Evolutionary conservation across 305 asterid species (phyloP).

Genomic region (Andrographis paniculata): DNA sequence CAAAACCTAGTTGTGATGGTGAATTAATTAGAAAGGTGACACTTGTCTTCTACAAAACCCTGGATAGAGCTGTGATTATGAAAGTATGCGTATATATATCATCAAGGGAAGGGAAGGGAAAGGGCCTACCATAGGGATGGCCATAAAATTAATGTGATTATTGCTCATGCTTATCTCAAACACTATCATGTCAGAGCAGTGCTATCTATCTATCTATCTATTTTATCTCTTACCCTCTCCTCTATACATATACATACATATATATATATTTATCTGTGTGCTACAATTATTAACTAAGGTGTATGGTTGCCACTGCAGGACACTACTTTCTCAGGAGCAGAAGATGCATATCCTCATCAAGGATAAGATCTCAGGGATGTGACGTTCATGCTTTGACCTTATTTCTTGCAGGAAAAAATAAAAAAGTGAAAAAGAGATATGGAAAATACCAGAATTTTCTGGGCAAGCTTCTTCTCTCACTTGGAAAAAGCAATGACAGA

Average conservation of each 20-base stretch:
- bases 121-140: constrained; percentile 21
- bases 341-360: constrained; percentile 35
- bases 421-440: not conserved
- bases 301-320: constrained; percentile 32
- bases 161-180: constrained; percentile 22
- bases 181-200: constrained; percentile 22
- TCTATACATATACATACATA: no score
- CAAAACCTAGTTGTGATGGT: no score
- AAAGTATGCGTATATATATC: not conserved
- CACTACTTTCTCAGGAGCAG: constrained; percentile 38
- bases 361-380: constrained; percentile 40
- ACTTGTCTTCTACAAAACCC: not conserved
- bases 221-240: no score
- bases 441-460: constrained; percentile 27
- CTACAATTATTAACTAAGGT: constrained; percentile 8
- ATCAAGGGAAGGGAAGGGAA: not conserved
- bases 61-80: not conserved
- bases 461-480: constrained; percentile 23
- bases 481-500: not conserved
- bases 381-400: constrained; percentile 16
- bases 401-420: constrained; percentile 5
- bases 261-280: no score
- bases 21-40: not conserved
- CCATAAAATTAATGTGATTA: constrained; percentile 16
- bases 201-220: not conserved